Evolutionary conservation across 768 basidiomycete genomes (phyloP), one percentile per base, ranked within the genome.

Genomic region (Boletus coccyginus): DNA sequence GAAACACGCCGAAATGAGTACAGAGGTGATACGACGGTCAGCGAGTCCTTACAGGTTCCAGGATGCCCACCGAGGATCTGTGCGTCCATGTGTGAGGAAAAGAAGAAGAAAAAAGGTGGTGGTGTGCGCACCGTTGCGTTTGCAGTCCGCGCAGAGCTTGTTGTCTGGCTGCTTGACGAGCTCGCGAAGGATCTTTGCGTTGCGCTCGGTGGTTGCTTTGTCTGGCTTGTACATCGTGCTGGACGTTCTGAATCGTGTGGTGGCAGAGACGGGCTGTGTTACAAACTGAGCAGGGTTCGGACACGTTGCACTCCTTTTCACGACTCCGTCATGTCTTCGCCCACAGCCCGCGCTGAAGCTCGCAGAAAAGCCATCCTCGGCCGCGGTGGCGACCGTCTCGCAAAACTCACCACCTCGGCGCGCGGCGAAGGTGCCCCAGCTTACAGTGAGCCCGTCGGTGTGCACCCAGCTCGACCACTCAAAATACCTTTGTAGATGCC

Each of bases 61-160:
- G 9, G 93, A 94, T 42, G 96, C 96, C 96, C 96, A 99, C 64
- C 96, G 82, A 43, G 96, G 92, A 79, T 98, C 95, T 97, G 61
- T 16, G 14, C 48, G 31, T 35, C 3, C 7, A 9, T 31, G 6
- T 0, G 16, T 51, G 13, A 56, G 36, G 38, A 39, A 27, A 27
- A 13, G 24, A 9, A 31, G 2, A 1, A 13, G n/a, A n/a, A 1
- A 27, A 27, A 27, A 27, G n/a, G n/a, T n/a, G 1, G 35, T 5
- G 39, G 24, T 13, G n/a, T 39, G 73, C 86, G 36, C 63, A 92
- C 95, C 96, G 72, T 97, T 95, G 58, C 91, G 86, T 71, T 97
- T 96, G 78, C 96, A 99, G 67, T 99, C 96, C 2, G 92, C 93
- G 61, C 96, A 99, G 40, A 90, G 72, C 73, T 94, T 98, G 76